Conservation (phyloP, 805 yeast genomes). For the Ogataea haglerorum region DNA sequence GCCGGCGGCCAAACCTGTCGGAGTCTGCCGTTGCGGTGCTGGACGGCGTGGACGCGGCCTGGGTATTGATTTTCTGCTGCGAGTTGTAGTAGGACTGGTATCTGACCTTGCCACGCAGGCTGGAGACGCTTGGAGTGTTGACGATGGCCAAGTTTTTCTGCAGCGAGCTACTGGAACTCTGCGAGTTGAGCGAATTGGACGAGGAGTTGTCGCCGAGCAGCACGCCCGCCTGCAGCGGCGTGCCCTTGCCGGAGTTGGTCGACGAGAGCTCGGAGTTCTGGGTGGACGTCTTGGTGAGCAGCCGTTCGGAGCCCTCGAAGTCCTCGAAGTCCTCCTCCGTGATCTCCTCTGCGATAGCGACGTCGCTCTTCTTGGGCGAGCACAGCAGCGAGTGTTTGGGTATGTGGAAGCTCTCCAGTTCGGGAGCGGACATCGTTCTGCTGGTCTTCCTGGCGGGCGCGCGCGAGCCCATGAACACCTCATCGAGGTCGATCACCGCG, state of each 20-base stretch:
- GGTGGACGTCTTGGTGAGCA: conserved; percentile 14
- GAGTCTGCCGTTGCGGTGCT: conserved; percentile 10
- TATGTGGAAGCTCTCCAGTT: conserved; percentile 17
- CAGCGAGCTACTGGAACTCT: conserved; percentile 21
- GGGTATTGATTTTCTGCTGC: conserved; percentile 25
- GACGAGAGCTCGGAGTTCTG: conserved; percentile 23
- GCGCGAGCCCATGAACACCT: conserved; percentile 20
- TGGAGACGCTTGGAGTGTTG: conserved; percentile 25
- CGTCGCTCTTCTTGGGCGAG: conserved; percentile 32
- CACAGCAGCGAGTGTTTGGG: conserved; percentile 31
- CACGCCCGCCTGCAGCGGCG: conserved; percentile 18
- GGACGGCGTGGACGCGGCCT: conserved; percentile 19
- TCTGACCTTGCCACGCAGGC: conserved; percentile 29
- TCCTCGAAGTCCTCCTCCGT: conserved; percentile 26
- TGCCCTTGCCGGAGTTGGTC: conserved; percentile 18
- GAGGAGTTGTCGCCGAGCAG: conserved; percentile 24
- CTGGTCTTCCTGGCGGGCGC: conserved; percentile 13
- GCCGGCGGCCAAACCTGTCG: conserved; percentile 10
- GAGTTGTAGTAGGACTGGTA: conserved; percentile 32
- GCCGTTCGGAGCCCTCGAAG: conserved; percentile 5
- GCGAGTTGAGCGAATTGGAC: conserved; percentile 26
- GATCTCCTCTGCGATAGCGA: conserved; percentile 30
- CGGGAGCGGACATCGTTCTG: conserved; percentile 21
- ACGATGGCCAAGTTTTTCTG: conserved; percentile 16
- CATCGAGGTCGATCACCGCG: conserved; percentile 35